Evolutionary conservation across 2,329 filamentous ascomycete genomes (phyloP), one percentile per base, ranked within the genome.

Genomic region (Zasmidium citrigriseum): DNA sequence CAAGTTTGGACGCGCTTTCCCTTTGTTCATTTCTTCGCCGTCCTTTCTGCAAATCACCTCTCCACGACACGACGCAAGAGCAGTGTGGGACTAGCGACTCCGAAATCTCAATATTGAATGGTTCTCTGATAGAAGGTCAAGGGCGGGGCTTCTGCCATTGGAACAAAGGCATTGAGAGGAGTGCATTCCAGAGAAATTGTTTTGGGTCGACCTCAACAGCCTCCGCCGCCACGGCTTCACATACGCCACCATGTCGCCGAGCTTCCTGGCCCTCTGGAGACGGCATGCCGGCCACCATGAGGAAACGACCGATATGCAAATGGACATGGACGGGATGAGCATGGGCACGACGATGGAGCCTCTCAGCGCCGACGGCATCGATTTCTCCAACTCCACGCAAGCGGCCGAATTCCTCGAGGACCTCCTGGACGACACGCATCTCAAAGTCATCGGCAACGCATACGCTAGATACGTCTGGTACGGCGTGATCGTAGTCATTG

Each of bases 381-480:
- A 76, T 50, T 73, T 77, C 47, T 71, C 73, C 4, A 75, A 76
- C 38, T 55, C 54, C 5, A 74, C 71, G 0, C 72, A 76, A 56
- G 74, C 74, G 4, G 56, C 65, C 1, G 69, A 67, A 21, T 76
- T 76, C 46, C 67, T 76, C 7, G 65, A 59, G 5, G 65, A 74
- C 9, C 65, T 77, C 18, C 64, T 76, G 10, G 71, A 77, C 59
- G 74, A 77, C 54, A 66, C 64, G 5, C 61, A 68, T 20, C 69
- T 77, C 27, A 71, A 74, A 48, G 41, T 72, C 12, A 66, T 69
- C 27, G 74, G 70, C 3, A 75, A 76, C 54, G 65, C 65, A 25
- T 72, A 73, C 55, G 75, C 75, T 1, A 67, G 70, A 34, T 67
- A 73, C 54, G 76, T 77, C 58, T 77, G 74, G 75, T 76, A 74